Percentiles rank a stretch among this genome's conserved stretches.
phyloP scores from a whole-genome alignment of 2,329 filamentous ascomycete genomes.

The Claviceps paspali region DNA sequence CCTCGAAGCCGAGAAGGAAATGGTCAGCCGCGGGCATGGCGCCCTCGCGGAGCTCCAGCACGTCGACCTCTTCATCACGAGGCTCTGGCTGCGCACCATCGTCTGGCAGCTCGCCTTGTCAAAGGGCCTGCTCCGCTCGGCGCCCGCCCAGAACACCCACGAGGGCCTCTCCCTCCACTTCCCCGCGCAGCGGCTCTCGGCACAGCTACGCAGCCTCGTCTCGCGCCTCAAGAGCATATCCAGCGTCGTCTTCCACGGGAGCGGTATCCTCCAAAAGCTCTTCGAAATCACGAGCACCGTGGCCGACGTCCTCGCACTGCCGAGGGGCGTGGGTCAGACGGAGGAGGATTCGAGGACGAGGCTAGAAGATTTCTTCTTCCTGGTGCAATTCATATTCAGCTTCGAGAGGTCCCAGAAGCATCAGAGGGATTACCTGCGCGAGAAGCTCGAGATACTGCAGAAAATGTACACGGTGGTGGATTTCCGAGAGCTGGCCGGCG shows the following conservation, averaged over 20 bases:
- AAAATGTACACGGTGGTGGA: slow-evolving; percentile 16
- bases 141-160: slow-evolving; percentile 17
- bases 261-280: slow-evolving; percentile 40
- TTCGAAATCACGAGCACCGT: slow-evolving; percentile 46
- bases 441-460: slow-evolving; percentile 22
- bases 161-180: slow-evolving; percentile 25
- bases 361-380: slow-evolving; percentile 37
- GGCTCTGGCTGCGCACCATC: slow-evolving; percentile 25
- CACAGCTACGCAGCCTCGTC: slow-evolving; percentile 23
- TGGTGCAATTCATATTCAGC: slow-evolving; percentile 33
- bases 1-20: slow-evolving; percentile 13
- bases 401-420: slow-evolving; percentile 32
- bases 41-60: slow-evolving; percentile 23
- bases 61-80: slow-evolving; percentile 24
- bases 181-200: slow-evolving; percentile 22
- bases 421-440: slow-evolving; percentile 24
- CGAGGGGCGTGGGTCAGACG: slow-evolving; percentile 21
- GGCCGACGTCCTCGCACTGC: slow-evolving; percentile 40
- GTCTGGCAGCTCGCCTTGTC: slow-evolving; percentile 27
- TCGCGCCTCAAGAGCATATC: slow-evolving; percentile 19
- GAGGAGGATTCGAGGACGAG: slow-evolving; percentile 29
- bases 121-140: slow-evolving; percentile 21
- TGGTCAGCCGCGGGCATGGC: slow-evolving; percentile 12
- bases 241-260: slow-evolving; percentile 39
- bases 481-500: slow-evolving; percentile 12